Conservation (phyloP, 2,329 filamentous ascomycete species). For the Penicillium hesseltinei region DNA sequence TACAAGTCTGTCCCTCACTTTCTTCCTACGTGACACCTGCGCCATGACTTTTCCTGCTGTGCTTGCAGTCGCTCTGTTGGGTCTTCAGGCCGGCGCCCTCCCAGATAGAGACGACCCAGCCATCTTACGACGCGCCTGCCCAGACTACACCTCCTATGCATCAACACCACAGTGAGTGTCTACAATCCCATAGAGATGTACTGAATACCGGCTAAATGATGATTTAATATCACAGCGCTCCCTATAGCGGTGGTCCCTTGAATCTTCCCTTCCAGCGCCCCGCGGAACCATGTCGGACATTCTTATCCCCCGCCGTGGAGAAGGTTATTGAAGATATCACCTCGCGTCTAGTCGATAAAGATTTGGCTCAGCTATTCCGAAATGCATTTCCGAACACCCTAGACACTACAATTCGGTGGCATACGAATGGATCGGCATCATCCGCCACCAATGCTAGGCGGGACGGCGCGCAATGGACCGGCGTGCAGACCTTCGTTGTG, state of each 20-base stretch:
- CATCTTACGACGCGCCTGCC: conserved; percentile 53
- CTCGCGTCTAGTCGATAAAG: conserved; percentile 74
- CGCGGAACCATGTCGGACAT: conserved; percentile 77
- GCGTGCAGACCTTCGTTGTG: conserved; percentile 87
- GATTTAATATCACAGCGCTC: conserved; percentile 54
- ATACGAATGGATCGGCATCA: conserved; percentile 58
- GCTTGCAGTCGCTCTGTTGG: conserved; percentile 16
- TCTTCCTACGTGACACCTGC: neutral
- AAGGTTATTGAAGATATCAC: conserved; percentile 82
- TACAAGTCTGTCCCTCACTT: neutral
- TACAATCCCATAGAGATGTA: neutral
- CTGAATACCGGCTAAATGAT: conserved; percentile 1
- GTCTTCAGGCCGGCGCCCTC: conserved; percentile 14
- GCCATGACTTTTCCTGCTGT: conserved; percentile 16
- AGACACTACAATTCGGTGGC: conserved; percentile 86
- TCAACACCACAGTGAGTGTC: conserved; percentile 57
- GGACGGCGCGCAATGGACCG: conserved; percentile 70
- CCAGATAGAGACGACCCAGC: conserved; percentile 26
- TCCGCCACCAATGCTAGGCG: conserved; percentile 35
- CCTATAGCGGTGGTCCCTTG: conserved; percentile 76
- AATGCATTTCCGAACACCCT: conserved; percentile 92
- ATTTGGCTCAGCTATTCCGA: conserved; percentile 88
- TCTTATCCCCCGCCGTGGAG: conserved; percentile 82
- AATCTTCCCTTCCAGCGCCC: conserved; percentile 84
- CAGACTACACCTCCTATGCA: conserved; percentile 64